phyloP scores from a whole-genome alignment of 2,329 filamentous ascomycete genomes.

The Thelonectria olida region DNA sequence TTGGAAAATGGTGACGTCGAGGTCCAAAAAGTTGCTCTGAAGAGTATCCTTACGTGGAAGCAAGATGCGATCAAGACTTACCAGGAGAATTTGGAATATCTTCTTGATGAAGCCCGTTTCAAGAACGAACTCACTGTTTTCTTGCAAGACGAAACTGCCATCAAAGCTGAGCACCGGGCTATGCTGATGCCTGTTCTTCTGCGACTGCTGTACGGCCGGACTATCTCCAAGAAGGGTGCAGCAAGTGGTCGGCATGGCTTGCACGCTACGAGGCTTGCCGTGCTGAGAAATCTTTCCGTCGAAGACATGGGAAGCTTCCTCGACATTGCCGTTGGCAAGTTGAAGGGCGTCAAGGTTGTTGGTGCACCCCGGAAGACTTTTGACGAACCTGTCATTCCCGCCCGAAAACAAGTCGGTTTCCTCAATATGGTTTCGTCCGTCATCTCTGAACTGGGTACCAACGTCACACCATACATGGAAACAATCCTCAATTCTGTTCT shows the following conservation, averaged over 20 bases:
- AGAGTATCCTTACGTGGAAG: slow-evolving; percentile 91
- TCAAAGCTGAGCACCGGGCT: slow-evolving; percentile 76
- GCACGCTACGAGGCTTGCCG: slow-evolving; percentile 81
- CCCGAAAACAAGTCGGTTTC: slow-evolving; percentile 88
- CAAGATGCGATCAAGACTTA: slow-evolving; percentile 78
- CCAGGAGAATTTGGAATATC: slow-evolving; percentile 83
- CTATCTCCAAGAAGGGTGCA: slow-evolving; percentile 82
- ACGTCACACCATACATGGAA: slow-evolving; percentile 73
- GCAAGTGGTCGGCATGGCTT: slow-evolving; percentile 83
- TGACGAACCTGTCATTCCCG: slow-evolving; percentile 66
- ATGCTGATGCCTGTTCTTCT: slow-evolving; percentile 87
- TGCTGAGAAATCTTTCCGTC: slow-evolving; percentile 79
- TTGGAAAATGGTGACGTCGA: slow-evolving; percentile 90
- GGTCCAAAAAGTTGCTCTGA: slow-evolving; percentile 85
- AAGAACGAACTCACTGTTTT: slow-evolving; percentile 94
- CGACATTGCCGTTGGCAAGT: slow-evolving; percentile 78
- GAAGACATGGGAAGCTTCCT: slow-evolving; percentile 84
- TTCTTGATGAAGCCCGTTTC: slow-evolving; percentile 91
- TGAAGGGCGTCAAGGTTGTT: slow-evolving; percentile 69
- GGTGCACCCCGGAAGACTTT: slow-evolving; percentile 63
- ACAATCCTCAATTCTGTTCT: slow-evolving; percentile 80
- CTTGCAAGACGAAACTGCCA: slow-evolving; percentile 77
- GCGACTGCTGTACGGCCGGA: slow-evolving; percentile 86
- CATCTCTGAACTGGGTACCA: slow-evolving; percentile 82
- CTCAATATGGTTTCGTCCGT: slow-evolving; percentile 91